Evolutionary conservation across 805 yeast genomes (phyloP), one percentile per base, ranked within the genome.

Genomic region (Candida wancherniae): DNA sequence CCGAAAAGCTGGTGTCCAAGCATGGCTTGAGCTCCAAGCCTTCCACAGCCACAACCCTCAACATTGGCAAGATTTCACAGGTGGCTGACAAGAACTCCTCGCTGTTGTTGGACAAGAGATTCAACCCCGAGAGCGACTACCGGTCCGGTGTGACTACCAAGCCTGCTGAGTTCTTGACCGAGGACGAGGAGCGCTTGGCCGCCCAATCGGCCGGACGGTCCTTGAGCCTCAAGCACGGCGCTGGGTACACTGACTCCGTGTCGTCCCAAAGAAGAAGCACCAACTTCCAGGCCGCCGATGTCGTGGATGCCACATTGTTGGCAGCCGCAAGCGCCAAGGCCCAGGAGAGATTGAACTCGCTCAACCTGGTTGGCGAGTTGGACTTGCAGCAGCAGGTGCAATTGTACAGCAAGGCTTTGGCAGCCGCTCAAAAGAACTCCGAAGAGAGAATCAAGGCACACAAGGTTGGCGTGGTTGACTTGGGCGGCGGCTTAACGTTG

Each of bases 401-500:
- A 26, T 70, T 63, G 51, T 85, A 85, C 61, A 75, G 76, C 41
- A 72, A 73, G 42, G 97, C 96, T 2, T 69, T 81, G 32, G 77
- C 79, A 18, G 61, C 83, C 40, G 96, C 96, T 2, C 83, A 82
- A 52, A 71, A 73, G 40, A 76, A 77, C 47, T 65, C 72, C 27
- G 74, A 72, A 29, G 77, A 74, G 51, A 71, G 90, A 48, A 50
- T 71, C 29, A 50, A 51, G 26, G 45, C 50, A 28, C 65, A 68
- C 39, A 76, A 78, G 42, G 73, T 79, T 54, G 70, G 70, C 22
- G 47, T 58, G 22, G 65, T 86, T 47, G 70, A 85, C 50, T 61
- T 90, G 40, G 98, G 98, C 38, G 95, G 94, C 40, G 97, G 97
- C 2, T 68, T 84, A 36, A 74, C 71, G 49, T 75, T 90, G 71